Evolutionary conservation across 2,329 filamentous ascomycete species (phyloP), one percentile per base, ranked within the genome.

Genomic region (Arthrobotrys conoides): DNA sequence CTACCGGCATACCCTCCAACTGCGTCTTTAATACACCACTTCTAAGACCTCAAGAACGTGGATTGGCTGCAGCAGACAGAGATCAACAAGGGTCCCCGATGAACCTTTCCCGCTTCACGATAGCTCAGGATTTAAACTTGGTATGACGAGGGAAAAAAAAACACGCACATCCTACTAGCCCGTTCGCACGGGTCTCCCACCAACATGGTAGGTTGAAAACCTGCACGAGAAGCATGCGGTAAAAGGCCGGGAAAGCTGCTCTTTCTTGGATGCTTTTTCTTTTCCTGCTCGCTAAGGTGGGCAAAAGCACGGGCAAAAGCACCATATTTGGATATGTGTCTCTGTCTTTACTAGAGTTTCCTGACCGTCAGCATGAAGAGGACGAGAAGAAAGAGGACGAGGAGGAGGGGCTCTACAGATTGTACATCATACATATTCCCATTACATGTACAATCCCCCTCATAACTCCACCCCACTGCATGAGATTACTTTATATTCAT

Each of bases 71-170:
- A 72, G 41, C 63, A 63, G 55, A 68, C 48, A 71, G 63, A 68
- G 75, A 78, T 78, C 75, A 78, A 78, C 75, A 71, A 78, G 75
- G 75, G 75, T 78, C 68, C 68, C 70, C 63, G 75, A 72, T 78
- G 75, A 44, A 78, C 75, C 68, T 78, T 78, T 78, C 75, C 75
- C 63, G 63, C 75, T 78, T 72, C 64, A 71, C 63, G 49, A 78
- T 78, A 78, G 75, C 68, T 63, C 64, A 72, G 68, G 66, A 78
- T 67, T 78, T 72, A 78, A 77, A 77, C 73, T 77, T 77, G 73
- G 73, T 77, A 71, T 71, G 67, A 69, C 66, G 57, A 77, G 63
- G n/a, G n/a, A n/a, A n/a, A 77, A 64, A 71, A 77, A 71, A 77
- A 69, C 63, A 72, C 75, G 68, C 75, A 71, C 41, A 67, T 68